Base-by-base conservation (phyloP, 1,139 yeast genomes). In the Suhomyces kunorum region DNA sequence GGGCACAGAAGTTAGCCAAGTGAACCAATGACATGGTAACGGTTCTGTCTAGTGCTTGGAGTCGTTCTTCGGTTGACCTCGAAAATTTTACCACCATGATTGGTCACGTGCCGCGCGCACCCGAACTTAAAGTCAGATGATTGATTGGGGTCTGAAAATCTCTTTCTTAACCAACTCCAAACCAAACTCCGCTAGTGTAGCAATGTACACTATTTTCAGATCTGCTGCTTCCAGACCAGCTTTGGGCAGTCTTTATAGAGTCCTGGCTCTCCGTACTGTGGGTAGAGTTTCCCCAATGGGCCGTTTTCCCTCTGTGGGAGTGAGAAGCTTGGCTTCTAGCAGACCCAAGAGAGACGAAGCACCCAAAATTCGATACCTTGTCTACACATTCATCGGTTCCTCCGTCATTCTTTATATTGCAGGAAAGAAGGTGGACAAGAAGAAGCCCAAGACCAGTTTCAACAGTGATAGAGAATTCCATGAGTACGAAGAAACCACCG, bases 1-100 rank as follows among this genome's bases (percentile, higher is more conserved):
- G 98, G 23, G 95, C 83, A 59, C 96, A 88, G 42, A 85, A 76
- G 65, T 87, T 80, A 22, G 94, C 95, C 49, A 90, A 74, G 53
- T 82, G 83, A 36, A 86, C 95, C 46, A 90, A 75, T 27, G 97
- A 89, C 96, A 89, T 87, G 35, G 40, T 31, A 15, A 23, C 11
- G 24, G 34, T 28, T 6, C 16, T 24, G 18, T n/a, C 8, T 13
- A 16, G 12, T 28, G 23, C 16, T 22, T 30, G 19, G 12, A 12
- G 18, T 14, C 18, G 20, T 19, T 19, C 28, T n/a, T 7, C 19
- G 6, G 14, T 27, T 22, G 23, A 8, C 9, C 17, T 28, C 38
- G 45, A 38, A 42, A 42, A 38, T 34, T 38, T 42, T 42, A 34
- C 28, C 16, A n/a, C n/a, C 9, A 12, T 7, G n/a, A 15, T 23